phyloP scores from a whole-genome alignment of 352 stramenopile species.

The Pythium brassicae region DNA sequence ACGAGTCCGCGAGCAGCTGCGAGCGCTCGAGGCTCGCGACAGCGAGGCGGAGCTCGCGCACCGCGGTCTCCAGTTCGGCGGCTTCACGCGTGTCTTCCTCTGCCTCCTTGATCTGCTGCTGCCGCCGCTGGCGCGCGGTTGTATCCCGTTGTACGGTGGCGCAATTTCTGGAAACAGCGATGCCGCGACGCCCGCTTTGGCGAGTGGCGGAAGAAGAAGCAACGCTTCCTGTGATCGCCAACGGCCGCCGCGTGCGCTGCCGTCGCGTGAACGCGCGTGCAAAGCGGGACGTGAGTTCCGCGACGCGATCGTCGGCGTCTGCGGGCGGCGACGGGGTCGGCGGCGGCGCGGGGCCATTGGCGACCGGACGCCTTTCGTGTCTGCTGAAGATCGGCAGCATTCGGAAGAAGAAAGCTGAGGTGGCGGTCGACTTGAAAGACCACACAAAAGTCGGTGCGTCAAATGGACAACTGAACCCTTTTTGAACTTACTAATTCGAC shows the following conservation, averaged over 20 bases:
- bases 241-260: slow-evolving; percentile 10
- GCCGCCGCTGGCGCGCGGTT: neutral
- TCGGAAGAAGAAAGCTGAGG: no score
- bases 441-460: no score
- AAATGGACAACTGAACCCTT: no score
- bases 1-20: slow-evolving; percentile 32
- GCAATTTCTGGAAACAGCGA: slow-evolving; percentile 25
- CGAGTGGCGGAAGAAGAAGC: neutral
- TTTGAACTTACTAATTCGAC: no score
- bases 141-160: slow-evolving; percentile 12
- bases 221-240: neutral
- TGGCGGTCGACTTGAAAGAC: no score
- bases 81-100: slow-evolving; percentile 7
- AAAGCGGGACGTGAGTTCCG: slow-evolving; percentile 30
- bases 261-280: slow-evolving; percentile 31
- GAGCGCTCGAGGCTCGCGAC: slow-evolving; percentile 37
- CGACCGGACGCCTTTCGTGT: neutral
- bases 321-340: neutral
- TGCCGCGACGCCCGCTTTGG: neutral
- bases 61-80: slow-evolving; percentile 14
- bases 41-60: slow-evolving; percentile 22
- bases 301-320: neutral
- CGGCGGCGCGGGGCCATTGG: neutral
- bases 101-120: neutral
- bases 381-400: neutral